Evolutionary conservation across 2,329 filamentous ascomycete genomes (phyloP).

Genomic region (Anisogramma anomala): DNA sequence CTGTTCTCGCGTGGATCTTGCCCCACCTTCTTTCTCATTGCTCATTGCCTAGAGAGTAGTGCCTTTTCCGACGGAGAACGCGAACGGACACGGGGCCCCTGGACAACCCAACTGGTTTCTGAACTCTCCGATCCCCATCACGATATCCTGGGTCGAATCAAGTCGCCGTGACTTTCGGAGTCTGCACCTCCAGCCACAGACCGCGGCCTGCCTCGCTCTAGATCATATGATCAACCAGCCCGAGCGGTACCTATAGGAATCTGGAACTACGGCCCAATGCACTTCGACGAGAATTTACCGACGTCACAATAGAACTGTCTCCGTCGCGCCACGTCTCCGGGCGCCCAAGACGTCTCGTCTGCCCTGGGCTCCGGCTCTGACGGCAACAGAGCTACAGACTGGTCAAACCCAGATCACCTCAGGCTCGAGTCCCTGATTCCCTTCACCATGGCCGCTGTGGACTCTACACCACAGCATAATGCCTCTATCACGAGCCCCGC

Average conservation of each 20-base stretch:
- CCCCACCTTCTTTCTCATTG: slow-evolving; percentile 9
- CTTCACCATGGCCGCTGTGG: slow-evolving; percentile 24
- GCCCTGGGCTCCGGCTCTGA: slow-evolving; percentile 13
- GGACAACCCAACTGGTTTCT: neutral
- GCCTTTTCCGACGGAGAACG: neutral
- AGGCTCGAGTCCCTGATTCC: slow-evolving; percentile 7
- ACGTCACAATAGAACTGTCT: slow-evolving; percentile 13
- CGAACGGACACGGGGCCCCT: neutral
- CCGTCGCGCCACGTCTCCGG: slow-evolving; percentile 7
- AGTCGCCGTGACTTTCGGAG: neutral
- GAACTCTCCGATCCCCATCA: neutral
- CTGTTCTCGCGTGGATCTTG: neutral
- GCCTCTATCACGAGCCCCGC: slow-evolving; percentile 20
- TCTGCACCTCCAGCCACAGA: neutral
- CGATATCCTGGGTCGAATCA: neutral
- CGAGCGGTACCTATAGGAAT: neutral
- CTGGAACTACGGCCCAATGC: slow-evolving; percentile 8
- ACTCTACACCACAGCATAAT: slow-evolving; percentile 18
- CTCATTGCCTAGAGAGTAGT: slow-evolving; percentile 11
- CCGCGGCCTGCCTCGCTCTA: too few species aligned
- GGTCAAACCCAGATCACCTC: slow-evolving; percentile 4
- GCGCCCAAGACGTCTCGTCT: slow-evolving; percentile 4
- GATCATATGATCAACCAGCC: neutral
- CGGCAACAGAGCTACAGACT: slow-evolving; percentile 1
- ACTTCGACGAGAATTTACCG: slow-evolving; percentile 5